Conservation (phyloP, 345 rosid genomes). For the Boechera stricta region DNA sequence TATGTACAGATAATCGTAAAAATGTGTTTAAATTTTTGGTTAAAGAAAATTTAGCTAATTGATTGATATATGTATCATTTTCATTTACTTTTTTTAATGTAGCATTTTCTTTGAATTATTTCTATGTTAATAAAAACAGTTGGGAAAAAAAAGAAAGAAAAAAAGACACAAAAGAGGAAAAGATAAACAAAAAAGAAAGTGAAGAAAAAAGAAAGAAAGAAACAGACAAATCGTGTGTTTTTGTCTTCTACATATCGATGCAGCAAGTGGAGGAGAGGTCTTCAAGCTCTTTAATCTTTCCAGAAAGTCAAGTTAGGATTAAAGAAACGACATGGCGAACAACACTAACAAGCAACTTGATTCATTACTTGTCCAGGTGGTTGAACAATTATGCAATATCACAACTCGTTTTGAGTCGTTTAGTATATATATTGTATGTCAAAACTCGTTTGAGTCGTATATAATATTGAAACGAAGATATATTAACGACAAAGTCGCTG, state of each 20-base stretch:
- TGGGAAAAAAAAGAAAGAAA: background rate
- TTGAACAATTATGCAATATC: background rate
- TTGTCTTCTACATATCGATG: background rate
- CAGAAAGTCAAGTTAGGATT: background rate
- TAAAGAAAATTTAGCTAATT: background rate
- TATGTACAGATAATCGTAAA: background rate
- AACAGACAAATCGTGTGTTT: background rate
- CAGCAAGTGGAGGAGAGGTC: conserved; percentile 23
- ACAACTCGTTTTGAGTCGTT: background rate
- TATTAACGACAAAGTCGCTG: background rate
- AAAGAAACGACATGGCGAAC: conserved; percentile 6
- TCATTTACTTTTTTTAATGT: background rate
- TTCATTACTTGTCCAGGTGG: background rate
- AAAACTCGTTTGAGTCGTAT: too few species aligned
- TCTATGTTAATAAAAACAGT: background rate
- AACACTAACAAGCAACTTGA: background rate
- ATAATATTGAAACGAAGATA: background rate
- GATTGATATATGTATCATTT: background rate
- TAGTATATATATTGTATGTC: background rate
- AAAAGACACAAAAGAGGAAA: conserved; percentile 9
- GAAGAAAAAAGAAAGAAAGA: background rate
- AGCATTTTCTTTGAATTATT: background rate
- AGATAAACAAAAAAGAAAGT: background rate
- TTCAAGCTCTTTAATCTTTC: background rate
- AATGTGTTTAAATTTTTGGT: background rate